These are phyloP conservation scores for Pseudonitzschia pungens DNA, from an alignment of 108 stramenopile species.

Conservation along the genomic window DNA sequence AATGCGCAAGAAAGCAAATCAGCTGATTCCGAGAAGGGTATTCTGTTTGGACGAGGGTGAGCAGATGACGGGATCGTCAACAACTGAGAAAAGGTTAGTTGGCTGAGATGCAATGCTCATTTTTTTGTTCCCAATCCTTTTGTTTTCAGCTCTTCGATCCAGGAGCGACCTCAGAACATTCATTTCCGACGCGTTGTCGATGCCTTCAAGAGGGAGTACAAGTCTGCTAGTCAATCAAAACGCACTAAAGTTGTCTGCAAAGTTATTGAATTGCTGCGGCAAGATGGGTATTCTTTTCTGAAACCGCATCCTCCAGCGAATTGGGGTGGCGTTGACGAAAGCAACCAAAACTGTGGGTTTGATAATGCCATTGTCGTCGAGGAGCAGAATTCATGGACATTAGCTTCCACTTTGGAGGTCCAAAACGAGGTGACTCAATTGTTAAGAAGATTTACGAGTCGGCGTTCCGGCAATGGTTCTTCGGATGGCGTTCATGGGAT, in stretches of 20 bases:
- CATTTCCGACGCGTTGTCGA: background rate
- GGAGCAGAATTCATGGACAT: background rate
- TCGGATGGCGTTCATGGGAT: background rate
- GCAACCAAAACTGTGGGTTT: too few species aligned
- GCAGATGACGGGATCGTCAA: background rate
- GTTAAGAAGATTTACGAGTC: background rate
- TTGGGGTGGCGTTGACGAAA: too few species aligned
- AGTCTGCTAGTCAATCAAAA: background rate
- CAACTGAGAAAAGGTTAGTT: background rate
- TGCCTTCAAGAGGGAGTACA: background rate
- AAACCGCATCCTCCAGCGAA: background rate
- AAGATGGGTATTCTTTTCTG: slow-evolving; percentile 3
- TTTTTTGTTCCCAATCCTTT: background rate
- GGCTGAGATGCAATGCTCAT: background rate
- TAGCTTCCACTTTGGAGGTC: background rate
- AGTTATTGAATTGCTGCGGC: background rate
- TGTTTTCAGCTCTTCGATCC: background rate
- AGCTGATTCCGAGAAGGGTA: background rate
- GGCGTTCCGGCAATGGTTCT: background rate
- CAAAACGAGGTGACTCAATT: background rate
- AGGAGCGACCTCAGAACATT: background rate
- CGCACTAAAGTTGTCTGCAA: background rate
- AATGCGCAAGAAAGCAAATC: background rate
- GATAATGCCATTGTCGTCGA: too few species aligned
- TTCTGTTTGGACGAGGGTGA: background rate